Conservation (phyloP, 106 monocot species). For the Dendrobium catenatum region DNA sequence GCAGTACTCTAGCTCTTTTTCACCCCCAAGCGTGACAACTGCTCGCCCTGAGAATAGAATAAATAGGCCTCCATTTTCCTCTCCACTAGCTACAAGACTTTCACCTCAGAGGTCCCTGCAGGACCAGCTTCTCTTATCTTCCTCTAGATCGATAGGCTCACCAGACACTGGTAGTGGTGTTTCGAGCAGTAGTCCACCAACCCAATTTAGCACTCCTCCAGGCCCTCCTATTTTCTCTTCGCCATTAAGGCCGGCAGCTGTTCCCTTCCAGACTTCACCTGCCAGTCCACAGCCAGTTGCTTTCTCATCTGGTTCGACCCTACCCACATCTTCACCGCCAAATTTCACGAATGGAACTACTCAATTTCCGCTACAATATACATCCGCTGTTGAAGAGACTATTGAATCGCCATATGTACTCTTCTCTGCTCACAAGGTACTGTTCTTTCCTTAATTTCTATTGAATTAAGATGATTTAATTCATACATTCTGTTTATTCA, state of each 20-base stretch:
- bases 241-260: conserved; percentile 58
- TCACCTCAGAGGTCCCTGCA: conserved; percentile 20
- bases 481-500: neutral
- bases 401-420: conserved; percentile 79
- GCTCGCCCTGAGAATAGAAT: conserved; percentile 38
- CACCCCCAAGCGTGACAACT: conserved; percentile 29
- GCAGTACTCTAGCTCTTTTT: conserved; percentile 18
- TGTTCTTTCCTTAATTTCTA: neutral
- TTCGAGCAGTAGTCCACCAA: conserved; percentile 21
- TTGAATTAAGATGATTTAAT: neutral
- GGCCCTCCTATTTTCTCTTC: conserved; percentile 83
- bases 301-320: conserved; percentile 34
- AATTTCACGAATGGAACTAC: conserved; percentile 59
- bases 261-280: conserved; percentile 72
- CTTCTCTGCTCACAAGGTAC: conserved; percentile 93
- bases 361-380: conserved; percentile 35
- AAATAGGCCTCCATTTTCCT: conserved; percentile 31
- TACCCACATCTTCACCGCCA: conserved; percentile 62
- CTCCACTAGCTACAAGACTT: conserved; percentile 21
- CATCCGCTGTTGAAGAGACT: conserved; percentile 36
- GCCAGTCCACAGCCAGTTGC: conserved; percentile 52
- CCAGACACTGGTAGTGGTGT: conserved; percentile 15
- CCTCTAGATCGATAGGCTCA: conserved; percentile 17
- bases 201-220: conserved; percentile 83
- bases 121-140: conserved; percentile 16